These are phyloP conservation scores for Coemansia reversa DNA, from an alignment of 192 early-diverging fungal genomes.

Conservation along the genomic window DNA sequence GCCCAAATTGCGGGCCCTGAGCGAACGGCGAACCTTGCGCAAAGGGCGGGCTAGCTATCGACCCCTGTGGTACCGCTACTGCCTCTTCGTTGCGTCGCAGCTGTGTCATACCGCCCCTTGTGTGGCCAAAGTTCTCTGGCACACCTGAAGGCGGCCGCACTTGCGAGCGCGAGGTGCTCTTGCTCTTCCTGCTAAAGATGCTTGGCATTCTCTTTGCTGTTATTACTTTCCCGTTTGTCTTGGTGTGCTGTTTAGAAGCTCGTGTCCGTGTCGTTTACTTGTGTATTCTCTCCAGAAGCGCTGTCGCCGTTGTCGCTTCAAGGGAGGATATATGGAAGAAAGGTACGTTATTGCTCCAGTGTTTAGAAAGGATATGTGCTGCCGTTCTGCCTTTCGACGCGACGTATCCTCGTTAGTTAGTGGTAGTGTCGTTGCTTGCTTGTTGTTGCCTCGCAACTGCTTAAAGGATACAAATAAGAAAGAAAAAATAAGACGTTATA, in stretches of 20 bases:
- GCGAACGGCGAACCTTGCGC: slow-evolving; percentile 4
- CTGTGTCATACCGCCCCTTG: slow-evolving; percentile 30
- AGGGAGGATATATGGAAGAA: too few species aligned
- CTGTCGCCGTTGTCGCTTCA: too few species aligned
- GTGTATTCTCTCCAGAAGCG: too few species aligned
- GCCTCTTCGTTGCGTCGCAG: slow-evolving; percentile 26
- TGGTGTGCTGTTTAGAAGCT: too few species aligned
- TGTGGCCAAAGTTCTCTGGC: slow-evolving; percentile 43
- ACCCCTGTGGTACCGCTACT: slow-evolving; percentile 7
- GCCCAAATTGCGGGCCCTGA: slow-evolving; percentile 9
- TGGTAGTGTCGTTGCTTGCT: slow-evolving; percentile 6
- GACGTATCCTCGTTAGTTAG: too few species aligned
- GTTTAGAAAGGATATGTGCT: too few species aligned
- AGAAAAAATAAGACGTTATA: not conserved
- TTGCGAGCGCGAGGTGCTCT: slow-evolving; percentile 31
- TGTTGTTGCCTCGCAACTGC: slow-evolving; percentile 5
- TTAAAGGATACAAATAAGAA: slow-evolving; percentile 7
- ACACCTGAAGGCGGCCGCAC: slow-evolving; percentile 42
- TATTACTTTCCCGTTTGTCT: too few species aligned
- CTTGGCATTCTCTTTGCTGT: slow-evolving; percentile 33
- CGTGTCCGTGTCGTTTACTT: too few species aligned
- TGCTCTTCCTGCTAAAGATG: slow-evolving; percentile 50
- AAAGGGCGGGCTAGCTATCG: too few species aligned
- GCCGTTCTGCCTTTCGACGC: too few species aligned
- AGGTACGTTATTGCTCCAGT: not conserved